Percentiles rank a stretch among this genome's conserved stretches.
phyloP scores from a whole-genome alignment of 2,329 filamentous ascomycete species.

The Colletotrichum endophyticum region DNA sequence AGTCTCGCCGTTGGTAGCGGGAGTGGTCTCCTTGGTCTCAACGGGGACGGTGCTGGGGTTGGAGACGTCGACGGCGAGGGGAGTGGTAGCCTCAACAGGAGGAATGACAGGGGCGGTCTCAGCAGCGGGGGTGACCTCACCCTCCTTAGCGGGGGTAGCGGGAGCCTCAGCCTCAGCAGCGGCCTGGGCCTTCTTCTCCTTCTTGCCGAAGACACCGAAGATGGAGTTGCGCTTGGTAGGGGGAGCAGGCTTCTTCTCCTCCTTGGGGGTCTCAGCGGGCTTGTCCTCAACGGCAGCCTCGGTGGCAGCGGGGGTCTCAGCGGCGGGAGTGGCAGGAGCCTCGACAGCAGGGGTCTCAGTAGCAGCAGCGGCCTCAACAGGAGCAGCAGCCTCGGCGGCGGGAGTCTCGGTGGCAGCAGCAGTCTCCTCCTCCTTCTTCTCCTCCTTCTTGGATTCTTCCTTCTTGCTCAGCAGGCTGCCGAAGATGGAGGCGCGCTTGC shows the following conservation, averaged over 20 bases:
- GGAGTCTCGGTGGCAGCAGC: constrained; percentile 35
- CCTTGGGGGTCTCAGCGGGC: constrained; percentile 35
- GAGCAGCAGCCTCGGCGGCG: constrained; percentile 31
- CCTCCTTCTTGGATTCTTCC: constrained; percentile 50
- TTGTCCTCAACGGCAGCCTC: constrained; percentile 42
- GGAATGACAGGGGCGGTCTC: constrained; percentile 65
- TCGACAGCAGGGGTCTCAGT: constrained; percentile 36
- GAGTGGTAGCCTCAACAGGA: constrained; percentile 61
- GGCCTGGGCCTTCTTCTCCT: constrained; percentile 65
- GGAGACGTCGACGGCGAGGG: constrained; percentile 59
- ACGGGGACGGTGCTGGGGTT: constrained; percentile 50
- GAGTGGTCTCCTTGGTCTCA: constrained; percentile 49
- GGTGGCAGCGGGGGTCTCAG: constrained; percentile 38
- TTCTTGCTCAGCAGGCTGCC: constrained; percentile 62
- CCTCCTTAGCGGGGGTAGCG: constrained; percentile 48
- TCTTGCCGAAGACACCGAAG: constrained; percentile 58
- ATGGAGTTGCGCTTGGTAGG: constrained; percentile 63
- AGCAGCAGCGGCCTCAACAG: constrained; percentile 31
- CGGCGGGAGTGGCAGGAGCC: constrained; percentile 31
- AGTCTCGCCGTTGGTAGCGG: constrained; percentile 54
- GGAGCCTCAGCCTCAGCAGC: constrained; percentile 51
- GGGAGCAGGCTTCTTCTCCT: constrained; percentile 48
- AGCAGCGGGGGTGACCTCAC: constrained; percentile 40
- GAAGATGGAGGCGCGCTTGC: constrained; percentile 71
- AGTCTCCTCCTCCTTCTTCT: constrained; percentile 43